Base-by-base conservation (phyloP, 2,329 filamentous ascomycete species). In the Penicillium expansum region DNA sequence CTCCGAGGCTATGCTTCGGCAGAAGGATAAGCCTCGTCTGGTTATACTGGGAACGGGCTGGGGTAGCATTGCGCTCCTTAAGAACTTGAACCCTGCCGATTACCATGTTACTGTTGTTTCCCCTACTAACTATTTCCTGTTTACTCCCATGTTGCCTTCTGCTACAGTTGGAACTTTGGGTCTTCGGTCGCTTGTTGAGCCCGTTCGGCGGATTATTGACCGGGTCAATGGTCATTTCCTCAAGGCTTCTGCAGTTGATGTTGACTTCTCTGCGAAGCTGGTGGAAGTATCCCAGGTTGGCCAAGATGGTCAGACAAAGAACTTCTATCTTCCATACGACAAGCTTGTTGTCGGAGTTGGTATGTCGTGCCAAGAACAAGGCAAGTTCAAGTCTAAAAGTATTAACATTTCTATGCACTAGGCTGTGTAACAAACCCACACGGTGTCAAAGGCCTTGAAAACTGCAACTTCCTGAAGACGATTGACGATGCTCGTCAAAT, bases 21-120 rank as follows among this genome's bases (percentile, higher is more conserved):
- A 87, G 72, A 94, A 91, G 76, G 84, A 92, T 69, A 99, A 99
- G 79, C 94, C 94, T 5, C 90, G 89, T 69, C 79, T 99, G 67
- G 94, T 99, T 39, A 89, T 99, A 57, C 77, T 99, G 33, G 94
- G 94, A 20, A 92, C 92, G 16, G 94, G 94, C 43, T 99, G 94
- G 94, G 94, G 92, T 52, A 91, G 91, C 67, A 90, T 99, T 59
- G 91, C 93, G 5, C 79, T 99, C 57, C 78, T 99, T 65, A 99
- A 99, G 78, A 88, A 91, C 60, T 77, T 99, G 61, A 89, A 93
- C 60, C 88, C 92, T 0, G 91, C 92, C 13, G 91, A 97, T 67
- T 99, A 97, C 71, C 92, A 99, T 74, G 88, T 99, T 64, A 97
- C 93, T 5, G 89, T 99, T 38, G 88, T 99, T 42, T 96, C 92